Conservation (phyloP, 1,284 basidiomycete species). For the Leccinum griseonigrum region DNA sequence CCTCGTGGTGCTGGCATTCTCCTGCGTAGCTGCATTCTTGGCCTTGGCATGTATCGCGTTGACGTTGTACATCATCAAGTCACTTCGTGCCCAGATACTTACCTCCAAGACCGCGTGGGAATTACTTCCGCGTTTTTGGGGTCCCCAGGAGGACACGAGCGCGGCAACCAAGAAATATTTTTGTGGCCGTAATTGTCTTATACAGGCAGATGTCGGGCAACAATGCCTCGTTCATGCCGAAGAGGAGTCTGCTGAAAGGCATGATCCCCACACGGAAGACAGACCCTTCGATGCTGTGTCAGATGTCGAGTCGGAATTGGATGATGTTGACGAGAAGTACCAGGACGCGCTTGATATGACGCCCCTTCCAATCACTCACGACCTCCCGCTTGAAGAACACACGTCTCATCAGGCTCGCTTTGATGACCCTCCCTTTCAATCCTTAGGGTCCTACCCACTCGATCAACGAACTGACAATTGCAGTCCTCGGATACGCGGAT, state of each 20-base stretch:
- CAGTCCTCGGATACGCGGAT: slow-evolving; percentile 35
- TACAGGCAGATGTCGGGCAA: slow-evolving; percentile 1
- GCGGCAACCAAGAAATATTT: slow-evolving; percentile 1
- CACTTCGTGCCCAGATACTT: slow-evolving; percentile 32
- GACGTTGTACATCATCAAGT: slow-evolving; percentile 35
- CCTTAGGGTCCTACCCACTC: slow-evolving; percentile 1
- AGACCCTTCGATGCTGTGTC: slow-evolving; percentile 13
- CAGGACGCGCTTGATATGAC: slow-evolving; percentile 36
- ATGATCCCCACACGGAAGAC: slow-evolving; percentile 2
- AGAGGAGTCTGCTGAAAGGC: slow-evolving; percentile 3
- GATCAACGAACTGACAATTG: slow-evolving; percentile 13
- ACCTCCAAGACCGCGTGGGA: slow-evolving; percentile 34
- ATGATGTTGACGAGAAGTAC: slow-evolving; percentile 36
- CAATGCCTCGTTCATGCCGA: slow-evolving; percentile 6
- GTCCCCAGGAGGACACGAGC: slow-evolving; percentile 6
- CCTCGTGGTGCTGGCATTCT: slow-evolving; percentile 36
- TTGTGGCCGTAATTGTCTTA: background rate
- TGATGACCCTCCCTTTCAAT: slow-evolving; percentile 13
- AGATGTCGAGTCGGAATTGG: slow-evolving; percentile 23
- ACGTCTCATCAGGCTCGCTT: slow-evolving; percentile 6
- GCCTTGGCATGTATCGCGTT: slow-evolving; percentile 36
- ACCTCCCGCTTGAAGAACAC: slow-evolving; percentile 19
- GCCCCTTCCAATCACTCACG: slow-evolving; percentile 19
- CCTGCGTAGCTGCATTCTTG: slow-evolving; percentile 38
- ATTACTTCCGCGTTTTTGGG: slow-evolving; percentile 35